Conservation (phyloP, 495 filamentous ascomycete genomes). For the Neurospora sp. region DNA sequence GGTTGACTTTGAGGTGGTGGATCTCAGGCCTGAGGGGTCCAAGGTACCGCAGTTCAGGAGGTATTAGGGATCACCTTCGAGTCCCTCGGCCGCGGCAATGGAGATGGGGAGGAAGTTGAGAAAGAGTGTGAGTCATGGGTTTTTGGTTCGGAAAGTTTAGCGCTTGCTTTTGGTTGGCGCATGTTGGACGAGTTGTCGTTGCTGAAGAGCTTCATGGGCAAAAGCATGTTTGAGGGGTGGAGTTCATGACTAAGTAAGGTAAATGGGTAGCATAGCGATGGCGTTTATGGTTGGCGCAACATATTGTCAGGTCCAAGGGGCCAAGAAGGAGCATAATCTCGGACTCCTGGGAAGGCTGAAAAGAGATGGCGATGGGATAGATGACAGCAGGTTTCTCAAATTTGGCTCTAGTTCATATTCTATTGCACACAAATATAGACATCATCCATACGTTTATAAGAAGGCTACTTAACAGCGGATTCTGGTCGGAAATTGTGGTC, state of each 20-base stretch:
- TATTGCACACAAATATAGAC: not conserved
- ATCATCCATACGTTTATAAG: not conserved
- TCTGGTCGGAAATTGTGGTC: not conserved
- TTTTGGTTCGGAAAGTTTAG: not conserved
- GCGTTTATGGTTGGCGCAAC: not conserved
- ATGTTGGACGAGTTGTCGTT: not conserved
- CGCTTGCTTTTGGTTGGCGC: not conserved
- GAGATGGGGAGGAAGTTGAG: not conserved
- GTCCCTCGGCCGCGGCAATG: not conserved
- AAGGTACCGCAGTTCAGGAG: not conserved
- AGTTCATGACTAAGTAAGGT: not conserved
- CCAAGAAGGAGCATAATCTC: not conserved
- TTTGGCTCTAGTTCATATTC: not conserved
- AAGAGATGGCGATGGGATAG: not conserved
- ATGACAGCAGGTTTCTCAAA: not conserved
- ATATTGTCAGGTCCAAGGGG: not conserved
- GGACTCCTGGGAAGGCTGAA: not conserved
- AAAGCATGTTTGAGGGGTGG: not conserved
- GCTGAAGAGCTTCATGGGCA: not conserved
- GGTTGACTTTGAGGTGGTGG: constrained; percentile 17
- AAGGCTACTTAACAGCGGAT: not conserved
- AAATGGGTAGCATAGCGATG: not conserved
- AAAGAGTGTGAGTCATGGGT: not conserved
- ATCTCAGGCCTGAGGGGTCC: constrained; percentile 9
- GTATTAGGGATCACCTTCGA: not conserved